Evolutionary conservation across 768 basidiomycete species (phyloP).

Genomic region (Austroboletus festivus): DNA sequence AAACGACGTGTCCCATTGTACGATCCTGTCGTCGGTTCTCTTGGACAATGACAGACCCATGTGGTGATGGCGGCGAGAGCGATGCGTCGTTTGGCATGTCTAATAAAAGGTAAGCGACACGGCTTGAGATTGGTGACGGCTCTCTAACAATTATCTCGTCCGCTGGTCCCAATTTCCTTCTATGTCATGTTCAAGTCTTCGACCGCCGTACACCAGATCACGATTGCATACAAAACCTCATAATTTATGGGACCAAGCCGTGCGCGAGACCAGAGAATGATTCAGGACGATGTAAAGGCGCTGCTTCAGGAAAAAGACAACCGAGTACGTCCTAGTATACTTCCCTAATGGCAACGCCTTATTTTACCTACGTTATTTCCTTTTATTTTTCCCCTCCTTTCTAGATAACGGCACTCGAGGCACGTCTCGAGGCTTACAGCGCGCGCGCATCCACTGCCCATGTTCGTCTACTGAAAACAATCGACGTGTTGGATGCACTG

Average conservation of each 20-base stretch:
- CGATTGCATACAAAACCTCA: constrained; percentile 2
- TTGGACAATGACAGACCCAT: not conserved
- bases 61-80: too few species aligned
- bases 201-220: not conserved
- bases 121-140: too few species aligned
- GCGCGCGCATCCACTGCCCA: constrained; percentile 43
- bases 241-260: constrained; percentile 30
- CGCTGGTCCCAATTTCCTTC: constrained; percentile 21
- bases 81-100: too few species aligned
- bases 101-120: too few species aligned
- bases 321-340: constrained; percentile 22
- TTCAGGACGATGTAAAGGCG: constrained; percentile 18
- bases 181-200: constrained; percentile 10
- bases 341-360: not conserved
- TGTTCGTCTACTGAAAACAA: constrained; percentile 44
- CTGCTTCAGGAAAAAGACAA: constrained; percentile 26
- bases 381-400: not conserved
- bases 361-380: too few species aligned
- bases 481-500: constrained; percentile 48
- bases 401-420: constrained; percentile 30
- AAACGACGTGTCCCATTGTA: constrained; percentile 27
- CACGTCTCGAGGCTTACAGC: constrained; percentile 34
- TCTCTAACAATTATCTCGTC: too few species aligned
- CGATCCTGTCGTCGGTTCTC: not conserved
- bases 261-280: constrained; percentile 13